Percentiles rank a stretch among this genome's conserved stretches.
Conservation (phyloP, 176 grass and related monocot species). For the Thalia dealbata region DNA sequence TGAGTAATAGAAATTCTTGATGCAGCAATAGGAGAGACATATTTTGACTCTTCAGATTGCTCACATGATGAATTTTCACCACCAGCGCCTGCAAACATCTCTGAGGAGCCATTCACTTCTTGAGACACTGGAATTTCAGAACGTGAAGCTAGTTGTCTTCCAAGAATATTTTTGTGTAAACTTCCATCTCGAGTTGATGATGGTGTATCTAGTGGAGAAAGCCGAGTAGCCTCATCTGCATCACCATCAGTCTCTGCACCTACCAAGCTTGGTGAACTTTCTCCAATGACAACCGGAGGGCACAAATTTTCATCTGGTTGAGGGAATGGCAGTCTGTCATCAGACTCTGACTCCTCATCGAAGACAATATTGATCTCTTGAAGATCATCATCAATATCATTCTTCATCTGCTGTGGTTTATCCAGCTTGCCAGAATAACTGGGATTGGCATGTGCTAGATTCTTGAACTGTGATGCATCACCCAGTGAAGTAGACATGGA, state of each 20-base stretch:
- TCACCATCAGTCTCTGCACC: constrained; percentile 42
- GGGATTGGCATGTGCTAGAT: constrained; percentile 34
- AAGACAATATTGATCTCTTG: constrained; percentile 90
- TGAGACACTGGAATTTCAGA: constrained; percentile 22
- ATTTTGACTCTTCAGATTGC: constrained; percentile 34
- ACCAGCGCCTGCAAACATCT: constrained; percentile 24
- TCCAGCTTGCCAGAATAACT: constrained; percentile 41
- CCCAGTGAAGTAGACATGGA: constrained; percentile 32
- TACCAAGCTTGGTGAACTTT: constrained; percentile 68
- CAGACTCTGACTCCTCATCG: constrained; percentile 83
- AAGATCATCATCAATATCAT: constrained; percentile 67
- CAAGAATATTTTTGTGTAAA: constrained; percentile 17
- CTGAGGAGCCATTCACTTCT: constrained; percentile 34
- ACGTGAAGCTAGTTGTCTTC: neutral
- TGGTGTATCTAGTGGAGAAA: constrained; percentile 21
- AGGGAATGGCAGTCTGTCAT: constrained; percentile 85
- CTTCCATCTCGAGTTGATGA: constrained; percentile 27
- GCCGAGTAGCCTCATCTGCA: constrained; percentile 35
- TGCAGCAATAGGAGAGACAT: constrained; percentile 21
- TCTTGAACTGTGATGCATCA: constrained; percentile 50
- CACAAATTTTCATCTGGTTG: constrained; percentile 76
- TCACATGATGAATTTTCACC: constrained; percentile 30
- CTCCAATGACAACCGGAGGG: constrained; percentile 59
- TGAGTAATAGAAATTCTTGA: constrained; percentile 13
- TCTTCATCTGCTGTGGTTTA: constrained; percentile 42